A percentile compares a stretch with the other conserved stretches of the same genome.
Evolutionary conservation across 441 rosid species (phyloP).

Genomic region (Cnidoscolus chayamansa): DNA sequence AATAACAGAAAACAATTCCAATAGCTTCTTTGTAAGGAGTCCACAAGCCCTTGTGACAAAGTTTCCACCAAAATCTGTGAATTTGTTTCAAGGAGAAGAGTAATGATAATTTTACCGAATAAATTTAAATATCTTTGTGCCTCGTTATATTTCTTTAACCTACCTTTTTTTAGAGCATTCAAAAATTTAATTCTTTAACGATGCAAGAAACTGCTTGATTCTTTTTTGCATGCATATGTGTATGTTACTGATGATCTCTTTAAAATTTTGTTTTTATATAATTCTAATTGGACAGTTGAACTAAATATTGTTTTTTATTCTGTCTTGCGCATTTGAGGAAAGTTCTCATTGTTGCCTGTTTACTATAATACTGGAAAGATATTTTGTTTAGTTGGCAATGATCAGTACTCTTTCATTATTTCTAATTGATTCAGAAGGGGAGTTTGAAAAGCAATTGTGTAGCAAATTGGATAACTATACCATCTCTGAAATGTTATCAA

Average conservation of each 20-base stretch:
- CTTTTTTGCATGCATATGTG: not conserved
- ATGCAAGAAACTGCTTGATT: not conserved
- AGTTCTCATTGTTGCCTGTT: not conserved
- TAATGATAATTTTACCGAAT: constrained; percentile 45
- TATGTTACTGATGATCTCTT: not conserved
- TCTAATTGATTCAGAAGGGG: not conserved
- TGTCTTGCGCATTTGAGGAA: not conserved
- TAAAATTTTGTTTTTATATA: not conserved
- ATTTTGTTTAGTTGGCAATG: not conserved
- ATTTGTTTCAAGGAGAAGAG: constrained; percentile 50
- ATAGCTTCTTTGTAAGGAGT: constrained; percentile 80
- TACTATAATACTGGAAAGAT: not conserved
- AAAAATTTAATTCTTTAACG: not conserved
- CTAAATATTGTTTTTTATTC: not conserved
- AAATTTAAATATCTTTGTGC: constrained; percentile 20
- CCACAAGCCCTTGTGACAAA: constrained; percentile 68
- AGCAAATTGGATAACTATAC: not conserved
- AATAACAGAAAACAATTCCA: constrained; percentile 41
- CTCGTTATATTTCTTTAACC: not conserved
- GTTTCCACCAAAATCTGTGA: constrained; percentile 48
- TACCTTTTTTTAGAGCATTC: not conserved
- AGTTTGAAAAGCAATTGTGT: not conserved
- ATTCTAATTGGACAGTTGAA: not conserved
- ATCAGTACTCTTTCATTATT: not conserved
- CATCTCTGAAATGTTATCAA: not conserved